Evolutionary conservation across 371 early-diverging fungal genomes (phyloP).

Genomic region (Mycotypha africana): DNA sequence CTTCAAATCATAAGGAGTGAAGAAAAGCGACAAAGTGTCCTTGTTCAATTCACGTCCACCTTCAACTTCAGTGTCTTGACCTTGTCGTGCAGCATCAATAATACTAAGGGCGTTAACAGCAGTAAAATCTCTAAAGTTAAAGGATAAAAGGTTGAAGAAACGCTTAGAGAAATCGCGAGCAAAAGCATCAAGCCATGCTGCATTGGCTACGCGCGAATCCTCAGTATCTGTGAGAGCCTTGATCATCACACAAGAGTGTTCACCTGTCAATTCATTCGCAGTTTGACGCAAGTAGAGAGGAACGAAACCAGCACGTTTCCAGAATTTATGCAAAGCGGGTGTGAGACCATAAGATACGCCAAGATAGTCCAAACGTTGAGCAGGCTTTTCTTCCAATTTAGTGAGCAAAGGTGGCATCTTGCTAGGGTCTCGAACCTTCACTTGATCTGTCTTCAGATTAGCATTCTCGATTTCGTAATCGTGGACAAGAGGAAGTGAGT

Average conservation of each 20-base stretch:
- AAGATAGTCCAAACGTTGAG: conserved; percentile 86
- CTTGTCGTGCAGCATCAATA: conserved; percentile 64
- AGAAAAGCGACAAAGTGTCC: conserved; percentile 53
- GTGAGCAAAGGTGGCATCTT: conserved; percentile 89
- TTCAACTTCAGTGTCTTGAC: conserved; percentile 23
- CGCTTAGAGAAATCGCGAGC: conserved; percentile 86
- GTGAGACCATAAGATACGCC: conserved; percentile 98
- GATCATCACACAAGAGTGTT: conserved; percentile 96
- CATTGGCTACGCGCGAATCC: conserved; percentile 45
- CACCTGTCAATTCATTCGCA: conserved; percentile 96
- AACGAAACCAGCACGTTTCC: conserved; percentile 88
- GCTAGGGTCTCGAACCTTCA: conserved; percentile 80
- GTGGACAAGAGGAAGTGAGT: conserved; percentile 46
- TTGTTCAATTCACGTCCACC: conserved; percentile 33
- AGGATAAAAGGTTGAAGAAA: conserved; percentile 82
- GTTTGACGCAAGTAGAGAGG: conserved; percentile 98
- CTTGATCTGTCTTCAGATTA: conserved; percentile 68
- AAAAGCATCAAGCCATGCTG: conserved; percentile 75
- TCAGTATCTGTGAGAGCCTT: conserved; percentile 60
- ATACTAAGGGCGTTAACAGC: conserved; percentile 79
- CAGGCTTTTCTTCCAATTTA: conserved; percentile 73
- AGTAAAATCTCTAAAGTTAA: conserved; percentile 82
- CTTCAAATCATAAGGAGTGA: conserved; percentile 88
- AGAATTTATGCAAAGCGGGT: conserved; percentile 88
- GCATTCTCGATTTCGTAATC: conserved; percentile 62